Conservation (phyloP, 208 protist species). For the Leishmania tarentolae region DNA sequence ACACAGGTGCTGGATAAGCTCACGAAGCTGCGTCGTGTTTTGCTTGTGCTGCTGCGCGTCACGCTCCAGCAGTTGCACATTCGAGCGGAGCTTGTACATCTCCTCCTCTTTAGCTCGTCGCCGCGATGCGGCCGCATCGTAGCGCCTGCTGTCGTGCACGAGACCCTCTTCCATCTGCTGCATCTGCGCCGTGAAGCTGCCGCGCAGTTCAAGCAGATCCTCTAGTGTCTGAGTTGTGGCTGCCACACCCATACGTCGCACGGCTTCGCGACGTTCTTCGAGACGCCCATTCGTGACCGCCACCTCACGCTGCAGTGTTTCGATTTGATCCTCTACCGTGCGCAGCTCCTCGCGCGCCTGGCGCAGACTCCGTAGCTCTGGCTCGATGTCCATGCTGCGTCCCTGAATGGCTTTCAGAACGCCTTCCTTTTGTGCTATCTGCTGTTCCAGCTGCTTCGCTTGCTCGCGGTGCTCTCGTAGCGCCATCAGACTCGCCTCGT, state of each 20-base stretch:
- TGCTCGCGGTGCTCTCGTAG: constrained; percentile 83
- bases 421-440: constrained; percentile 68
- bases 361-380: constrained; percentile 59
- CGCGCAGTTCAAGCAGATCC: constrained; percentile 45
- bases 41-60: constrained; percentile 54
- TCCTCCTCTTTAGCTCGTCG: constrained; percentile 41
- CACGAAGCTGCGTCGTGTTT: constrained; percentile 37
- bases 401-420: constrained; percentile 40
- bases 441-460: constrained; percentile 58
- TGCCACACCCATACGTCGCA: constrained; percentile 34
- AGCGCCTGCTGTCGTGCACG: constrained; percentile 29
- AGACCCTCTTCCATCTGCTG: constrained; percentile 35
- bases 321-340: constrained; percentile 55
- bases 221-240: constrained; percentile 43
- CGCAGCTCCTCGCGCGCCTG: constrained; percentile 49
- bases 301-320: constrained; percentile 58
- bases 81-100: constrained; percentile 36
- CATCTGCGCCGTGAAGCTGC: constrained; percentile 42
- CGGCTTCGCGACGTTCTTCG: constrained; percentile 59
- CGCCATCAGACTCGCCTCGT: constrained; percentile 74
- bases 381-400: constrained; percentile 53
- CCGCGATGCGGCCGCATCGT: constrained; percentile 32
- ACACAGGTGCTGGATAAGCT: constrained; percentile 30
- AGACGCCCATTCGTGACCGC: constrained; percentile 65
- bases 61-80: constrained; percentile 50